phyloP scores from a whole-genome alignment of 2,329 filamentous ascomycete species.

The Piedraia hortae region DNA sequence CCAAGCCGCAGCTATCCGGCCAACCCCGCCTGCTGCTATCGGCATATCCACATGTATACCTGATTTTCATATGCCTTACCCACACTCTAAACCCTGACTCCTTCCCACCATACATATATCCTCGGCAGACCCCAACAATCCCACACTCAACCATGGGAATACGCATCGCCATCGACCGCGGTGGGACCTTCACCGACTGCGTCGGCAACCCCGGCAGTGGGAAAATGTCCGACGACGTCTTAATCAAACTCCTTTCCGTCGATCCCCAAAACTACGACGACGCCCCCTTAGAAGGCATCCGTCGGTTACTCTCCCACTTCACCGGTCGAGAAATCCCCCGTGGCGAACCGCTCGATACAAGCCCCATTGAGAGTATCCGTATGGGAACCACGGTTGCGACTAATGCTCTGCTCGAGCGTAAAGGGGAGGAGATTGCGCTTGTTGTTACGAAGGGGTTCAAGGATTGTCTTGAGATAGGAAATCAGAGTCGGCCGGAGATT shows the following conservation, averaged over 20 bases:
- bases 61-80: no score
- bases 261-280: slow-evolving; percentile 78
- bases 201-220: slow-evolving; percentile 51
- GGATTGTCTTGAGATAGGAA: slow-evolving; percentile 69
- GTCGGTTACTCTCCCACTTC: slow-evolving; percentile 59
- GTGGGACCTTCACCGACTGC: slow-evolving; percentile 81
- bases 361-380: slow-evolving; percentile 63
- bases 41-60: no score
- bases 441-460: slow-evolving; percentile 70
- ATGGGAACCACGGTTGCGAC: slow-evolving; percentile 94
- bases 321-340: slow-evolving; percentile 48
- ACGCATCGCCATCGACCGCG: slow-evolving; percentile 50
- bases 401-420: slow-evolving; percentile 69
- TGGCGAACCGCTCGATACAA: slow-evolving; percentile 54
- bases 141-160: slow-evolving; percentile 20
- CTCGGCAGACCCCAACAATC: slow-evolving; percentile 1
- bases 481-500: slow-evolving; percentile 69
- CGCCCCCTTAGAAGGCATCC: slow-evolving; percentile 73
- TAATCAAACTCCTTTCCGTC: slow-evolving; percentile 73
- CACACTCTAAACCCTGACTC: neutral
- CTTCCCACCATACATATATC: neutral
- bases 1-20: no score
- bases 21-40: no score
- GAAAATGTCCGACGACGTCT: slow-evolving; percentile 41
- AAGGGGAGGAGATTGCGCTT: slow-evolving; percentile 68